These are phyloP conservation scores for Ophiostoma sp. DNA, from an alignment of 2,329 filamentous ascomycete genomes.

Conservation along the genomic window DNA sequence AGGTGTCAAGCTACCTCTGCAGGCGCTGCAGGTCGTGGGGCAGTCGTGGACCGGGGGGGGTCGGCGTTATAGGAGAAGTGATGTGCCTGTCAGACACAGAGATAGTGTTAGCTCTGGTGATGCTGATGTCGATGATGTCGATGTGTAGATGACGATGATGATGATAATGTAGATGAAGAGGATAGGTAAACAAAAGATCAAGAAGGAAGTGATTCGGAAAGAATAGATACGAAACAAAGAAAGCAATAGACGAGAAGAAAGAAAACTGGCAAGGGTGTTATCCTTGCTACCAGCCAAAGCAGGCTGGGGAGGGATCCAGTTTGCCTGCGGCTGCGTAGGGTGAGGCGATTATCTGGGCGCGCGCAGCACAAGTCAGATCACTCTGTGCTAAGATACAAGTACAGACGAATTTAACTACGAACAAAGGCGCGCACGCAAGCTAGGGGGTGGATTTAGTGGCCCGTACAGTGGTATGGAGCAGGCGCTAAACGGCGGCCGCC, in stretches of 20 bases:
- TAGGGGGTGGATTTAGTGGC: constrained; percentile 5
- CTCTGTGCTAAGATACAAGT: neutral
- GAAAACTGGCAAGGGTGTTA: neutral
- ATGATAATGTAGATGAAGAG: neutral
- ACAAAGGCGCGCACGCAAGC: constrained; percentile 12
- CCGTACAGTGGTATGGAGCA: neutral
- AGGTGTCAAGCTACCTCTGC: neutral
- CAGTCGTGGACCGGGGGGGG: neutral
- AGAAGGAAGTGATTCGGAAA: neutral
- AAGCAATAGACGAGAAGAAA: neutral
- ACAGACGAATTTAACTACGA: neutral
- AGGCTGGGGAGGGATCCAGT: neutral
- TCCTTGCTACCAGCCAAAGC: neutral
- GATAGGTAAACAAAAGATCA: neutral
- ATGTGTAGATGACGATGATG: neutral
- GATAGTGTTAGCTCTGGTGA: neutral
- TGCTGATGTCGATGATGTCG: neutral
- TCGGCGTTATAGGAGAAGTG: neutral
- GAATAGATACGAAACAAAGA: neutral
- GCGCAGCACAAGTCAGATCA: neutral
- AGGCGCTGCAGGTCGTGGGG: constrained; percentile 2
- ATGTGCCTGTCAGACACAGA: neutral
- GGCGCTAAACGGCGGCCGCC: neutral
- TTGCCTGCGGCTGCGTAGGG: constrained; percentile 3
- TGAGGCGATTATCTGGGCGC: constrained; percentile 14